These are phyloP conservation scores for Testicularia cyperi DNA, from an alignment of 1,284 basidiomycete species.

Conservation along the genomic window DNA sequence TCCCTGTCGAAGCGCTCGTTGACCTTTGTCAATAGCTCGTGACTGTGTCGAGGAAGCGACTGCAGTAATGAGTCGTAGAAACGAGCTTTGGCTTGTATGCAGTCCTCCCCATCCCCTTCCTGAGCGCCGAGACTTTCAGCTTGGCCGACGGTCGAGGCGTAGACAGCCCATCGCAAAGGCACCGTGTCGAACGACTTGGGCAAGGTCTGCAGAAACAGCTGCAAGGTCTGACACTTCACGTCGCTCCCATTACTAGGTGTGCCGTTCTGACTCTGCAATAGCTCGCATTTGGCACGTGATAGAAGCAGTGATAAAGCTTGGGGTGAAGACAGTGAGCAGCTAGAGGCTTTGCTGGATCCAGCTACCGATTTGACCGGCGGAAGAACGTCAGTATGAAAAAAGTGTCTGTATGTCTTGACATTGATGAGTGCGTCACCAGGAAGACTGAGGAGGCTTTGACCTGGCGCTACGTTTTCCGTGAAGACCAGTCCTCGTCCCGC, in stretches of 20 bases:
- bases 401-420: conserved; percentile 11
- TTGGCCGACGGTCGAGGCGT: neutral
- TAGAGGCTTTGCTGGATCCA: neutral
- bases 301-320: conserved; percentile 28
- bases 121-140: neutral
- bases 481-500: conserved; percentile 36
- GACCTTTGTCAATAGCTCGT: conserved; percentile 7
- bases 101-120: neutral
- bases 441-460: conserved; percentile 17
- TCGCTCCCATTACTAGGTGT: too few relatives aligned
- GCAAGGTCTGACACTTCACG: conserved; percentile 8
- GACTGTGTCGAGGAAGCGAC: conserved; percentile 25
- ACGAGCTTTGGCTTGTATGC: neutral
- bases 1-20: conserved; percentile 34
- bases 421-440: conserved; percentile 17
- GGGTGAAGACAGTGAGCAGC: conserved; percentile 7
- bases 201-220: conserved; percentile 34
- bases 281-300: conserved; percentile 3
- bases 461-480: conserved; percentile 13
- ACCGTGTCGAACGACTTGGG: conserved; percentile 31
- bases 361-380: conserved; percentile 3
- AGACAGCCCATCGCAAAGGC: conserved; percentile 36
- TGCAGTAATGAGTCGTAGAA: conserved; percentile 15
- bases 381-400: conserved; percentile 12
- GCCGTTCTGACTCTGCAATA: too few relatives aligned